Conservation (phyloP, 176 grass and related monocot species). For the Stipa capillata region DNA sequence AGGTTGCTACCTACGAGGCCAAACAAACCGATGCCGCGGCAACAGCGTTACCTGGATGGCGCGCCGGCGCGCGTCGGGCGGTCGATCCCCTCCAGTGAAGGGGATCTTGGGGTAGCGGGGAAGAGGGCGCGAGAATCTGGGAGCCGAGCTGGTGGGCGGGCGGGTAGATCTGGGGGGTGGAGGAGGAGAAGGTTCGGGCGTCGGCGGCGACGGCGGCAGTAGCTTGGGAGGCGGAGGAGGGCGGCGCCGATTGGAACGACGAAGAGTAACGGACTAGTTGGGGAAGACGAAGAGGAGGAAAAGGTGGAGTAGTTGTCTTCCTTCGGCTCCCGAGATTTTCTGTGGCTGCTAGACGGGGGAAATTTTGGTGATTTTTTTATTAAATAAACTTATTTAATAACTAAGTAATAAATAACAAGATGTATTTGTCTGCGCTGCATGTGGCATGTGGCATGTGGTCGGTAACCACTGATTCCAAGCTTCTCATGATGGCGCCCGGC, state of each 20-base stretch:
- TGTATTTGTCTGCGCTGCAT: background rate
- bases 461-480: background rate
- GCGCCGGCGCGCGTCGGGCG: background rate
- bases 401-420: background rate
- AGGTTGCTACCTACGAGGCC: background rate
- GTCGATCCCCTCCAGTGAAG: background rate
- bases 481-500: background rate
- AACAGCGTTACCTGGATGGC: conserved; percentile 5
- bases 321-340: conserved; percentile 44
- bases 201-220: no score
- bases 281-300: background rate
- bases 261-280: conserved; percentile 13
- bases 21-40: background rate
- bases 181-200: background rate
- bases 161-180: background rate
- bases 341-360: conserved; percentile 3
- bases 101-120: background rate
- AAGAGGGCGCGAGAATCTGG: background rate
- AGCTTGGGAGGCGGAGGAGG: background rate
- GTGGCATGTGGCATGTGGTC: background rate
- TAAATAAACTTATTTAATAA: background rate
- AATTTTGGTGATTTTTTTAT: background rate
- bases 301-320: conserved; percentile 9
- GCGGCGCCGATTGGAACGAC: background rate
- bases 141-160: background rate